A percentile compares a stretch with the other conserved stretches of the same genome.
Conservation (phyloP, 2,329 filamentous ascomycete genomes). For the Aspergillus sp. region DNA sequence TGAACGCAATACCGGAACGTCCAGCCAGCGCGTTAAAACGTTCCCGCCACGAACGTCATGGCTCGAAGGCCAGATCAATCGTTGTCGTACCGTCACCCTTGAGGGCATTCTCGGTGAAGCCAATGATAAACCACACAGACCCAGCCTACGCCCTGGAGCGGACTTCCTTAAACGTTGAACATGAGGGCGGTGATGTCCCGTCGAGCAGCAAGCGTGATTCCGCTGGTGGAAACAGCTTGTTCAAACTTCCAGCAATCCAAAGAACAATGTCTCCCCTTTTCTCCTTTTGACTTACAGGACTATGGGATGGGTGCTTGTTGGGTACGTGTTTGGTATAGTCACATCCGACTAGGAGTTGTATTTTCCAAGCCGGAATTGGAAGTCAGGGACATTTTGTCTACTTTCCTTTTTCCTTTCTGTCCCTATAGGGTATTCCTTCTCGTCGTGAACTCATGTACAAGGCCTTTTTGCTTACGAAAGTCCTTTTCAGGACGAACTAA, state of each 20-base stretch:
- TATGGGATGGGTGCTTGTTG: not conserved
- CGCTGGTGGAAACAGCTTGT: not conserved
- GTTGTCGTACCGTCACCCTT: slow-evolving; percentile 19
- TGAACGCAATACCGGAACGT: slow-evolving; percentile 1
- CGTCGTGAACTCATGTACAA: not conserved
- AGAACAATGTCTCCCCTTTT: slow-evolving; percentile 19
- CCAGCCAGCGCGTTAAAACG: slow-evolving; percentile 1
- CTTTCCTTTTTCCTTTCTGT: not conserved
- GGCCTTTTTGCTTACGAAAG: too few species aligned
- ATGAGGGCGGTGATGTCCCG: not conserved
- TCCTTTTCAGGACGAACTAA: too few species aligned
- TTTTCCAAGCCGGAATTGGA: not conserved
- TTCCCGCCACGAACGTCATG: slow-evolving; percentile 10
- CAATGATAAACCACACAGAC: slow-evolving; percentile 1
- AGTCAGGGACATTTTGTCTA: not conserved
- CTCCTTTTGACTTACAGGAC: slow-evolving; percentile 7
- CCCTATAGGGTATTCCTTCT: not conserved
- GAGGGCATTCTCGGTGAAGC: slow-evolving; percentile 11
- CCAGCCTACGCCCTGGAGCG: not conserved
- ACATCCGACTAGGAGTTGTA: not conserved
- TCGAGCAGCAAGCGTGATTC: not conserved
- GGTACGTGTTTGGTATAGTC: not conserved
- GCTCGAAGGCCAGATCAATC: slow-evolving; percentile 15
- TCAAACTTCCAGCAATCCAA: slow-evolving; percentile 20
- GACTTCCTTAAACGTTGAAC: not conserved